These are phyloP conservation scores for Aureobasidium pullulans DNA, from an alignment of 2,329 filamentous ascomycete genomes.

Conservation along the genomic window DNA sequence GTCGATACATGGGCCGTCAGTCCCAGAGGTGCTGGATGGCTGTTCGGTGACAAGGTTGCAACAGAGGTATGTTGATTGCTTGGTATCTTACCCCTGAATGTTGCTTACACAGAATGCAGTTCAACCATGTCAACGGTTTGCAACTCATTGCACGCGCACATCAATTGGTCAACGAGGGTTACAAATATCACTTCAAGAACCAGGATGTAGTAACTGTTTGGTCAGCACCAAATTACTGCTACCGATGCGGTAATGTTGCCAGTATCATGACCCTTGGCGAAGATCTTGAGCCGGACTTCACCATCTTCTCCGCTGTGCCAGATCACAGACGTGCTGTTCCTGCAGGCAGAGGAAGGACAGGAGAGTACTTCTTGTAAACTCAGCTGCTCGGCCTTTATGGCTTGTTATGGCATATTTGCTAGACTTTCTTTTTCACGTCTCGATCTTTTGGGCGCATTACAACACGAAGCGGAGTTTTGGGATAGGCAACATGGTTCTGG, in stretches of 20 bases:
- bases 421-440: background rate
- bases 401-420: background rate
- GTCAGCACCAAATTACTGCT: conserved; percentile 96
- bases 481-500: background rate
- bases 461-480: background rate
- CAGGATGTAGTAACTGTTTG: conserved; percentile 83
- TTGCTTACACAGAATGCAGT: conserved; percentile 32
- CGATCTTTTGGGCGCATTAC: background rate
- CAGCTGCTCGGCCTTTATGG: background rate
- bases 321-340: conserved; percentile 77
- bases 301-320: conserved; percentile 83
- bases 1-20: conserved; percentile 62
- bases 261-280: conserved; percentile 84
- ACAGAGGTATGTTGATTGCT: conserved; percentile 44
- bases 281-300: conserved; percentile 83
- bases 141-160: conserved; percentile 66
- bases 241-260: conserved; percentile 83
- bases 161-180: conserved; percentile 70
- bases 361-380: conserved; percentile 44
- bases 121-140: conserved; percentile 69
- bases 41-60: conserved; percentile 65
- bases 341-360: conserved; percentile 47
- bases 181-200: conserved; percentile 90
- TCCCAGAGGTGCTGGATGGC: conserved; percentile 59
- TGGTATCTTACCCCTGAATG: background rate